A percentile compares a stretch with the other conserved stretches of the same genome.
Conservation (phyloP, 805 yeast genomes). For the Candida sithepensis region DNA sequence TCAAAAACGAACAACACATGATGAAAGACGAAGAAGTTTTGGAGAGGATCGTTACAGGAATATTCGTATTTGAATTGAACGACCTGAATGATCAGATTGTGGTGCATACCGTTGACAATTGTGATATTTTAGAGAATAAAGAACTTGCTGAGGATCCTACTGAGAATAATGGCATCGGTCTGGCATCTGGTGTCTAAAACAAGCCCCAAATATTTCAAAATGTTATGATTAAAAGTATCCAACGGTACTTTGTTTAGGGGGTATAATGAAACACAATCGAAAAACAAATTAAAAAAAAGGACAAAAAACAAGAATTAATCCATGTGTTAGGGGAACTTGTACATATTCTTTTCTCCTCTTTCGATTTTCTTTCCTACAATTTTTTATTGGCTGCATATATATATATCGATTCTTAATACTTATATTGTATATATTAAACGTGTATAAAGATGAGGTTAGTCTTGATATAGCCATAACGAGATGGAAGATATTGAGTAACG, state of each 20-base stretch:
- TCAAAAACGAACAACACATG: background rate
- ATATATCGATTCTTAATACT: background rate
- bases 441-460: too few relatives aligned
- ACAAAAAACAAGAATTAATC: background rate
- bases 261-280: background rate
- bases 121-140: constrained; percentile 52
- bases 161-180: constrained; percentile 12
- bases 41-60: constrained; percentile 45
- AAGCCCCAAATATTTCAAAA: too few relatives aligned
- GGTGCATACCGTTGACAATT: constrained; percentile 66
- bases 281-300: too few relatives aligned
- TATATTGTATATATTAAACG: too few relatives aligned
- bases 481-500: too few relatives aligned
- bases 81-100: constrained; percentile 48
- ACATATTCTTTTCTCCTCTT: background rate
- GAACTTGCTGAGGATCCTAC: constrained; percentile 10
- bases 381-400: background rate
- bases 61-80: constrained; percentile 64
- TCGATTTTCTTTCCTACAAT: background rate
- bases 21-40: constrained; percentile 9
- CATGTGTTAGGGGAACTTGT: background rate
- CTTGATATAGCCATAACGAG: too few relatives aligned
- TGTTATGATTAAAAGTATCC: too few relatives aligned
- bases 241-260: background rate
- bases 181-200: constrained; percentile 16